phyloP scores from a whole-genome alignment of 495 filamentous ascomycete genomes.

The Neurospora sp. region DNA sequence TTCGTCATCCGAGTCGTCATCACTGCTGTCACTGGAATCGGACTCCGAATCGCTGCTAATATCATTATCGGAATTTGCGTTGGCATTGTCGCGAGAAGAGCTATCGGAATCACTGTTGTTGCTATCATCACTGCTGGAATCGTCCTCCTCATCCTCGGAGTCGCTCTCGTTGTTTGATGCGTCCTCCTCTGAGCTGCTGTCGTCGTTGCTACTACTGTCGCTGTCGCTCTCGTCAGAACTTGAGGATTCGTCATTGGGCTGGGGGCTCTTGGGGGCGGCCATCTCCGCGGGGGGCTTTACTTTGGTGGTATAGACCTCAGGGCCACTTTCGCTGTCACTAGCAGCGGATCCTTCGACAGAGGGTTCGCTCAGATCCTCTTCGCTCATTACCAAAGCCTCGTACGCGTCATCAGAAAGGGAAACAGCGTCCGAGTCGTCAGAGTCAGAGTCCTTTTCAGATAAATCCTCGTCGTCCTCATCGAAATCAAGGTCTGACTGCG shows the following conservation, averaged over 20 bases:
- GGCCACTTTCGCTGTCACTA: slow-evolving; percentile 9
- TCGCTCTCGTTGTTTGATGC: neutral
- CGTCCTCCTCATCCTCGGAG: neutral
- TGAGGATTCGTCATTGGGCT: slow-evolving; percentile 4
- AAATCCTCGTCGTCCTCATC: neutral
- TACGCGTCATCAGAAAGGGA: neutral
- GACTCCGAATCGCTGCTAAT: neutral
- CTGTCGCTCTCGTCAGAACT: slow-evolving; percentile 2
- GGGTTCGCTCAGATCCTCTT: neutral
- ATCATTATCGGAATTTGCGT: neutral
- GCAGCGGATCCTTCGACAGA: slow-evolving; percentile 10
- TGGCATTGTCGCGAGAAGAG: neutral
- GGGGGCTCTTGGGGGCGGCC: neutral
- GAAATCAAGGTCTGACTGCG: slow-evolving; percentile 3
- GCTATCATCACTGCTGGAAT: neutral
- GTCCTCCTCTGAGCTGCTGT: slow-evolving; percentile 1
- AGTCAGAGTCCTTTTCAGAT: slow-evolving; percentile 15
- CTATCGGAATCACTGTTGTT: slow-evolving; percentile 1
- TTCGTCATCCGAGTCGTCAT: slow-evolving; percentile 18
- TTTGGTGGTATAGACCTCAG: slow-evolving; percentile 3
- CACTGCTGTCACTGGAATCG: slow-evolving; percentile 8
- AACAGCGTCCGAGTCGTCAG: slow-evolving; percentile 9
- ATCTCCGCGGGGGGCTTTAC: neutral
- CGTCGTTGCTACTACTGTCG: slow-evolving; percentile 5
- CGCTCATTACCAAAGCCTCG: neutral